Percentiles rank a stretch among this genome's conserved stretches.
Conservation (phyloP, 257 asterid genomes). For the Anisodus acutangulus region DNA sequence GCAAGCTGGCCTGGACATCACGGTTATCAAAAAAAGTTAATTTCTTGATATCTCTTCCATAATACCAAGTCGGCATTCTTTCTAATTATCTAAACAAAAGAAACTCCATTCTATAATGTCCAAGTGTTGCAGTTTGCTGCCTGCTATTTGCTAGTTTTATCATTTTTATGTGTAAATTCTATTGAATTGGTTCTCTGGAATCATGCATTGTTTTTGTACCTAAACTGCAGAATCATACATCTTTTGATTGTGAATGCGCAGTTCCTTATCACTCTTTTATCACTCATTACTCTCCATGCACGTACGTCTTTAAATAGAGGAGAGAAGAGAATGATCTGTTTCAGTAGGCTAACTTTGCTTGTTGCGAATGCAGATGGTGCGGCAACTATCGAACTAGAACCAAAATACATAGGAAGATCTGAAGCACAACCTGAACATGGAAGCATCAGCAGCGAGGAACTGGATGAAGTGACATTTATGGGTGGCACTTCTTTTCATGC, state of each 20-base stretch:
- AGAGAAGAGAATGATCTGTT: slow-evolving; percentile 16
- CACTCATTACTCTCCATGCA: not conserved
- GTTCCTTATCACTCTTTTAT: not conserved
- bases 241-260: not conserved
- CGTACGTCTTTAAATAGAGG: not conserved
- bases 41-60: not conserved
- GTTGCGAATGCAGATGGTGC: slow-evolving; percentile 69
- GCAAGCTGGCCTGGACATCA: no score
- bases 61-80: not conserved
- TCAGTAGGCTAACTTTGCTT: slow-evolving; percentile 1
- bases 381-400: slow-evolving; percentile 78
- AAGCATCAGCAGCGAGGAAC: slow-evolving; percentile 79
- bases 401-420: slow-evolving; percentile 76
- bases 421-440: slow-evolving; percentile 63
- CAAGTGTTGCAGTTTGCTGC: not conserved
- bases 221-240: not conserved
- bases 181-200: slow-evolving; percentile 2
- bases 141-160: not conserved
- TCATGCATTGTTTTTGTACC: not conserved
- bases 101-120: not conserved
- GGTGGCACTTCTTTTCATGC: slow-evolving; percentile 51
- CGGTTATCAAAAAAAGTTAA: not conserved
- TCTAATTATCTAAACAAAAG: slow-evolving; percentile 12
- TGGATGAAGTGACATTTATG: slow-evolving; percentile 41
- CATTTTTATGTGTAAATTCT: no score